phyloP scores from a whole-genome alignment of 129 eudicot genomes.

The Tagetes patula region DNA sequence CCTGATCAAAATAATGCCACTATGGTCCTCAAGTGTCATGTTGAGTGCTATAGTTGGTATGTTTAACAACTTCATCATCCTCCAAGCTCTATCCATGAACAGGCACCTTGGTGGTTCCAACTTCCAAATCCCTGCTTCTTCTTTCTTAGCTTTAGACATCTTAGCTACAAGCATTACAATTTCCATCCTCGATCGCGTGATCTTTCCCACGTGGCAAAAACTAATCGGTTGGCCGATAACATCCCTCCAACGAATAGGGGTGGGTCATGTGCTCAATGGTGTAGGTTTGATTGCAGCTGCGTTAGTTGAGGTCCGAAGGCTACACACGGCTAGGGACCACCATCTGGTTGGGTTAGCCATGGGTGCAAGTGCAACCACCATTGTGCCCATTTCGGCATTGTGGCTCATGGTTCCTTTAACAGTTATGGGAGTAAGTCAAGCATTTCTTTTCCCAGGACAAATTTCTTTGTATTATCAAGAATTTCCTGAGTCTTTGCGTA shows the following conservation, averaged over 20 bases:
- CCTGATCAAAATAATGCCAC: slow-evolving; percentile 50
- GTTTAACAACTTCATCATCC: slow-evolving; percentile 29
- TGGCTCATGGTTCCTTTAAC: slow-evolving; percentile 43
- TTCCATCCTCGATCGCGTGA: slow-evolving; percentile 31
- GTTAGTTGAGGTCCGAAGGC: slow-evolving; percentile 36
- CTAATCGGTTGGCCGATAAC: slow-evolving; percentile 28
- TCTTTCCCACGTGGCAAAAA: slow-evolving; percentile 41
- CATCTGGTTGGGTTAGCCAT: slow-evolving; percentile 5
- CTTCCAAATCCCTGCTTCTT: slow-evolving; percentile 46
- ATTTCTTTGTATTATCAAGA: slow-evolving; percentile 41
- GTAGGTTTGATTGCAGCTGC: slow-evolving; percentile 33
- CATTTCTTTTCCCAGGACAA: slow-evolving; percentile 43
- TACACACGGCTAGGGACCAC: slow-evolving; percentile 22
- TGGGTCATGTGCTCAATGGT: slow-evolving; percentile 42
- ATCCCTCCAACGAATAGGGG: slow-evolving; percentile 43
- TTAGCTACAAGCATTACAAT: slow-evolving; percentile 31
- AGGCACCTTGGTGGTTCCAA: slow-evolving; percentile 35
- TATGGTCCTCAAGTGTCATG: slow-evolving; percentile 47
- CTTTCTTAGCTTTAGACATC: slow-evolving; percentile 36
- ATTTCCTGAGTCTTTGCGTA: slow-evolving; percentile 36
- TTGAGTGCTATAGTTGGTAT: slow-evolving; percentile 37
- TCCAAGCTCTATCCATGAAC: slow-evolving; percentile 57
- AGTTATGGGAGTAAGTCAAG: slow-evolving; percentile 35
- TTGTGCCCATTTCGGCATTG: slow-evolving; percentile 46
- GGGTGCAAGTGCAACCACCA: slow-evolving; percentile 10